Conservation (phyloP, 176 grass and related monocot genomes). For the Thinopyrum elongatum region DNA sequence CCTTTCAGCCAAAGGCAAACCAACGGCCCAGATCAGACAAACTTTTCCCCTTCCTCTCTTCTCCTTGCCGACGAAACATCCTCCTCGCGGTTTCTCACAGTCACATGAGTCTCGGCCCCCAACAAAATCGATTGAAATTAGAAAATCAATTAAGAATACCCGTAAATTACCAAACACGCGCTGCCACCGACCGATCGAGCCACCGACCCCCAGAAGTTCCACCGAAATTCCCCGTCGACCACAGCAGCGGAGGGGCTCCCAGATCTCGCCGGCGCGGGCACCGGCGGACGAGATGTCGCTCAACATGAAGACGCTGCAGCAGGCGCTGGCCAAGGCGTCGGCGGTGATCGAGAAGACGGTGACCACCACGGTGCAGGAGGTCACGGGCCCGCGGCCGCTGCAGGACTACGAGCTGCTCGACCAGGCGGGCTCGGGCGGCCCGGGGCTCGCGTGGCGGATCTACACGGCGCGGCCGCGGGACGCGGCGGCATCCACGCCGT, state of each 20-base stretch:
- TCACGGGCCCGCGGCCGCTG: constrained; percentile 95
- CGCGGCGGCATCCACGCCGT: constrained; percentile 72
- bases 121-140: not conserved
- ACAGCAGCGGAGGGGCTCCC: constrained; percentile 25
- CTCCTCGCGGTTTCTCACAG: not conserved
- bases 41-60: not conserved
- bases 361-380: constrained; percentile 95
- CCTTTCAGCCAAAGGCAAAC: not conserved
- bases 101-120: constrained; percentile 16
- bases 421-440: constrained; percentile 78
- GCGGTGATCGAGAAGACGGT: constrained; percentile 99
- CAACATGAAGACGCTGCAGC: constrained; percentile 90
- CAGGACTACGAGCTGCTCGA: constrained; percentile 98
- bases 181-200: constrained; percentile 40
- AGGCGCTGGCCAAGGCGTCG: constrained; percentile 94
- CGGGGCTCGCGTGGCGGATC: constrained; percentile 85
- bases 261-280: constrained; percentile 44
- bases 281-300: constrained; percentile 65
- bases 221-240: not conserved
- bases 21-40: constrained; percentile 14
- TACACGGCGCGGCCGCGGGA: constrained; percentile 72
- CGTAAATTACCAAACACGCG: constrained; percentile 36
- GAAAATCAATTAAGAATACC: not conserved
- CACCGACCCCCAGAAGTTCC: constrained; percentile 11
- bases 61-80: constrained; percentile 20